These are phyloP conservation scores for Thelonectria blattea DNA, from an alignment of 2,329 filamentous ascomycete genomes.

Conservation along the genomic window DNA sequence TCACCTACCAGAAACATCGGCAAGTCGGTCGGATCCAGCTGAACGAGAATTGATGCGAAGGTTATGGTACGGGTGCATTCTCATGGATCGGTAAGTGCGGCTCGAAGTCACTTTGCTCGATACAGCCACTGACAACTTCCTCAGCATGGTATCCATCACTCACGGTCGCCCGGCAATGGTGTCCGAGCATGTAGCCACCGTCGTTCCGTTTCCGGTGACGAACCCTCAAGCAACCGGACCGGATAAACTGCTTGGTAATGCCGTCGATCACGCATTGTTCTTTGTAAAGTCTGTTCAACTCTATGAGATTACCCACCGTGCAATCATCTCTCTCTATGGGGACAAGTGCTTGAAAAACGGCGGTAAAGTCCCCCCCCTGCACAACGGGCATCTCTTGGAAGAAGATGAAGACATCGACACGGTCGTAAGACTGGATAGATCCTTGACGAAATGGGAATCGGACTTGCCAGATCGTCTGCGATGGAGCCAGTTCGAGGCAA, in stretches of 20 bases:
- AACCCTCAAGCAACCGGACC: neutral
- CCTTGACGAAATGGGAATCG: conserved; percentile 42
- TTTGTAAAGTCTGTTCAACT: conserved; percentile 45
- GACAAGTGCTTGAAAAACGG: conserved; percentile 14
- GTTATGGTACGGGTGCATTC: conserved; percentile 47
- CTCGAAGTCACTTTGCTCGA: too few species aligned
- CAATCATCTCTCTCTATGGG: conserved; percentile 40
- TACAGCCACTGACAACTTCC: neutral
- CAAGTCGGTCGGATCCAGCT: conserved; percentile 24
- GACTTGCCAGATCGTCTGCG: conserved; percentile 37
- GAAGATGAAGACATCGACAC: conserved; percentile 39
- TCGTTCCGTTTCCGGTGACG: conserved; percentile 38
- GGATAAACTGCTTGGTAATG: neutral
- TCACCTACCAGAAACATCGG: conserved; percentile 49
- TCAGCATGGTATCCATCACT: conserved; percentile 44
- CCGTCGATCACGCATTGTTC: conserved; percentile 35
- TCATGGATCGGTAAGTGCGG: conserved; percentile 46
- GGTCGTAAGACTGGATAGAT: conserved; percentile 42
- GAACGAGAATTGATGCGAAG: conserved; percentile 39
- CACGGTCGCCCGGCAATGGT: conserved; percentile 47
- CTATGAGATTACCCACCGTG: conserved; percentile 46
- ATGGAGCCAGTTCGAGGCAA: conserved; percentile 24
- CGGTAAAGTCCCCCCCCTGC: conserved; percentile 13
- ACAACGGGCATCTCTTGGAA: conserved; percentile 7
- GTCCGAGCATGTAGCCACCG: conserved; percentile 33